These are phyloP conservation scores for Cymbopogon citratus DNA, from an alignment of 176 grass and related monocot genomes.

Conservation along the genomic window DNA sequence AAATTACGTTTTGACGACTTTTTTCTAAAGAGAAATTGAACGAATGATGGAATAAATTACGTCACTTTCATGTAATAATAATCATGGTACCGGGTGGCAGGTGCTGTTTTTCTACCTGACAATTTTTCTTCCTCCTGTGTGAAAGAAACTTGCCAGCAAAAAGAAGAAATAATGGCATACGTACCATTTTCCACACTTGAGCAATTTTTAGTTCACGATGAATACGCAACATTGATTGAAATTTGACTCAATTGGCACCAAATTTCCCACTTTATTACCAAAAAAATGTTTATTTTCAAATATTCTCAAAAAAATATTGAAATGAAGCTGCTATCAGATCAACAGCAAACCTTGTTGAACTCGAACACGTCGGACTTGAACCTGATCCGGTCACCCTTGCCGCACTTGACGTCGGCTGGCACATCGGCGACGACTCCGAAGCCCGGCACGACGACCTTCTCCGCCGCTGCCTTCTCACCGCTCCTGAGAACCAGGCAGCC, in stretches of 20 bases:
- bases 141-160: neutral
- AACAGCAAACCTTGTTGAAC: constrained; percentile 60
- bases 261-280: neutral
- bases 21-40: neutral
- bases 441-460: constrained; percentile 47
- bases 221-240: neutral
- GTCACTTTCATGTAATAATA: neutral
- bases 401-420: constrained; percentile 61
- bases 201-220: neutral
- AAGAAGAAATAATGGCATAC: neutral
- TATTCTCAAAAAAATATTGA: too few species aligned
- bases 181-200: neutral
- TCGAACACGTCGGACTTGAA: constrained; percentile 67
- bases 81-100: neutral
- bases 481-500: constrained; percentile 43
- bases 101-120: neutral
- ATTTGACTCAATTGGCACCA: neutral
- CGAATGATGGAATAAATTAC: neutral
- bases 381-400: constrained; percentile 68
- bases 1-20: neutral
- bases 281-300: neutral
- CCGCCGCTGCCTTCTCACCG: constrained; percentile 26
- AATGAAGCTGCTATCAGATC: neutral
- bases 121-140: neutral
- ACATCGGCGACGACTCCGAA: constrained; percentile 45